Percentiles rank a stretch among this genome's conserved stretches.
phyloP scores from a whole-genome alignment of 495 filamentous ascomycete species.

The Letharia columbiana region DNA sequence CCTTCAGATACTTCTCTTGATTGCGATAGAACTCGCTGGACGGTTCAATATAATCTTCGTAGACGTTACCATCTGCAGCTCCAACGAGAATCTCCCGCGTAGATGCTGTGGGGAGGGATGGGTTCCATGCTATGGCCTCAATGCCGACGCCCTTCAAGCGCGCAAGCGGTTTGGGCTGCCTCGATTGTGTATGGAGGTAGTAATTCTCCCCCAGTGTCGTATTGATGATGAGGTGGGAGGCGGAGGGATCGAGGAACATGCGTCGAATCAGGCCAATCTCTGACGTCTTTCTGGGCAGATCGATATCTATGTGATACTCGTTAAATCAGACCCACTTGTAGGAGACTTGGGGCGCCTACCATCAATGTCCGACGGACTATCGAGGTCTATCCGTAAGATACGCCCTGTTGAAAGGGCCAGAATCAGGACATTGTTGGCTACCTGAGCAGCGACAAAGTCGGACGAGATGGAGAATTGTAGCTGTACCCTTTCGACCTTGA shows the following conservation, averaged over 20 bases:
- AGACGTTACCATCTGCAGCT: constrained; percentile 83
- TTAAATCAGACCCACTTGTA: constrained; percentile 17
- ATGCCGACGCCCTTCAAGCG: constrained; percentile 78
- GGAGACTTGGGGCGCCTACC: constrained; percentile 43
- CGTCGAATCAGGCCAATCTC: constrained; percentile 85
- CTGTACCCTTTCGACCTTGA: constrained; percentile 83
- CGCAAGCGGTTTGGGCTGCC: constrained; percentile 72
- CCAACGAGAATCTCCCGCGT: constrained; percentile 94
- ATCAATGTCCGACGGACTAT: constrained; percentile 89
- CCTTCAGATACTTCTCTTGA: constrained; percentile 84
- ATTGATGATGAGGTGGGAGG: constrained; percentile 85
- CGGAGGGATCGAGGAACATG: constrained; percentile 95
- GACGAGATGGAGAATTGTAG: constrained; percentile 85
- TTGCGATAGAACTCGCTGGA: constrained; percentile 87
- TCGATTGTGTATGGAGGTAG: constrained; percentile 91
- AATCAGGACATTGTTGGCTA: constrained; percentile 93
- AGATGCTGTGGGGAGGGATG: constrained; percentile 87
- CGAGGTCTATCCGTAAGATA: constrained; percentile 88
- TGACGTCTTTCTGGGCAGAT: constrained; percentile 85
- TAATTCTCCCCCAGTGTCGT: constrained; percentile 92
- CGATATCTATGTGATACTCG: constrained; percentile 61
- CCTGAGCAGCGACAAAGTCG: constrained; percentile 92
- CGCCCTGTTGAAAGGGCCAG: constrained; percentile 80
- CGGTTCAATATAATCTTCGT: constrained; percentile 92
- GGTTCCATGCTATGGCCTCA: constrained; percentile 91